Conservation (phyloP, 805 yeast species). For the Pichia sporocuriosa region DNA sequence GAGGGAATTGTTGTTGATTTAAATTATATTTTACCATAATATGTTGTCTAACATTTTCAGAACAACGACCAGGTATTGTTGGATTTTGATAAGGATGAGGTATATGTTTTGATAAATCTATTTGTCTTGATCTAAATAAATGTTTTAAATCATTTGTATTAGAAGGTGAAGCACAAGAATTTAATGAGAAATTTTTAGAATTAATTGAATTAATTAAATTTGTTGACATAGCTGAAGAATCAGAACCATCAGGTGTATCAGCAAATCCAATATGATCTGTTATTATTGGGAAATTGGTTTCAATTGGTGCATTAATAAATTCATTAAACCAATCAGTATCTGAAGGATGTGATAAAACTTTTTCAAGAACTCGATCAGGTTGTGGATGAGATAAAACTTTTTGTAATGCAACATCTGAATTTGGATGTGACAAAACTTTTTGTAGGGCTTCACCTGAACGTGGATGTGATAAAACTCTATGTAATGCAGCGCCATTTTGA, state of each 20-base stretch:
- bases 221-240: constrained; percentile 26
- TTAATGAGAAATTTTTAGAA: constrained; percentile 2
- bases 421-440: constrained; percentile 16
- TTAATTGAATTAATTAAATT: constrained; percentile 3
- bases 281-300: constrained; percentile 45
- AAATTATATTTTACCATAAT: constrained; percentile 51
- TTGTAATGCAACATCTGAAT: constrained; percentile 15
- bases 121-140: constrained; percentile 58
- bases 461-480: constrained; percentile 17
- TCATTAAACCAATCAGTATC: constrained; percentile 61
- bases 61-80: constrained; percentile 33
- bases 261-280: constrained; percentile 57
- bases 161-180: constrained; percentile 11
- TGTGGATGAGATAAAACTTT: constrained; percentile 17
- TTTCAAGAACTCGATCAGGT: constrained; percentile 11
- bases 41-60: constrained; percentile 44
- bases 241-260: constrained; percentile 30
- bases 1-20: constrained; percentile 59
- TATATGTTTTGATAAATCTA: constrained; percentile 52
- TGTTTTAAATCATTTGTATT: constrained; percentile 45
- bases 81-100: constrained; percentile 26
- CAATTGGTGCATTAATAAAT: constrained; percentile 61
- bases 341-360: constrained; percentile 12
- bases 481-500: constrained; percentile 12
- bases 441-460: constrained; percentile 14